These are phyloP conservation scores for Aspergillus sp. DNA, from an alignment of 2,329 filamentous ascomycete species.

Conservation along the genomic window DNA sequence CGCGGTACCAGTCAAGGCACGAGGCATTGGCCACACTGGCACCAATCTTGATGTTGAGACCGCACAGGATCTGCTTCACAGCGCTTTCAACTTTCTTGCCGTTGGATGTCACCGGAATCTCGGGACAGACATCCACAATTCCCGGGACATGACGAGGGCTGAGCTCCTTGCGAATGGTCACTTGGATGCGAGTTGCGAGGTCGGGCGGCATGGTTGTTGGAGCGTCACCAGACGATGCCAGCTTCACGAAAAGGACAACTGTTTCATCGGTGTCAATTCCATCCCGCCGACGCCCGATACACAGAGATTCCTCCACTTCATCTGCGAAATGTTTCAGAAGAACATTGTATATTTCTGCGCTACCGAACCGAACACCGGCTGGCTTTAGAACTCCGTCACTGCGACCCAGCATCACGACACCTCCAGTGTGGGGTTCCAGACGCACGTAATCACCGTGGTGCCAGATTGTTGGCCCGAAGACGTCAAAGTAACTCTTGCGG, in stretches of 20 bases:
- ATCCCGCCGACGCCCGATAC: constrained; percentile 73
- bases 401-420: constrained; percentile 85
- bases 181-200: constrained; percentile 65
- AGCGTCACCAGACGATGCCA: constrained; percentile 48
- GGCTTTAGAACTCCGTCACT: constrained; percentile 94
- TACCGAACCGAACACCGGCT: constrained; percentile 85
- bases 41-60: constrained; percentile 81
- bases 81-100: constrained; percentile 98
- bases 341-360: constrained; percentile 96
- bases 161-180: constrained; percentile 71
- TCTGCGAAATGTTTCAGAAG: constrained; percentile 77
- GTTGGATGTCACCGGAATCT: constrained; percentile 89
- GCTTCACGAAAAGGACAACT: constrained; percentile 85
- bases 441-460: constrained; percentile 92
- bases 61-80: constrained; percentile 93
- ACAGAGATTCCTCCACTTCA: constrained; percentile 82
- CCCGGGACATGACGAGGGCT: constrained; percentile 88
- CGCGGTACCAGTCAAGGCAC: constrained; percentile 83
- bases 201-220: constrained; percentile 56
- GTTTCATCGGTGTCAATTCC: constrained; percentile 76
- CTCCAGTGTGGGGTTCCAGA: constrained; percentile 70
- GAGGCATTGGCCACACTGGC: constrained; percentile 91
- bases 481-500: constrained; percentile 80
- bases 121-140: constrained; percentile 76
- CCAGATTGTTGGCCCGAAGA: constrained; percentile 71